Base-by-base conservation (phyloP, 2,329 filamentous ascomycete species). In the Tolypocladium nubicola region DNA sequence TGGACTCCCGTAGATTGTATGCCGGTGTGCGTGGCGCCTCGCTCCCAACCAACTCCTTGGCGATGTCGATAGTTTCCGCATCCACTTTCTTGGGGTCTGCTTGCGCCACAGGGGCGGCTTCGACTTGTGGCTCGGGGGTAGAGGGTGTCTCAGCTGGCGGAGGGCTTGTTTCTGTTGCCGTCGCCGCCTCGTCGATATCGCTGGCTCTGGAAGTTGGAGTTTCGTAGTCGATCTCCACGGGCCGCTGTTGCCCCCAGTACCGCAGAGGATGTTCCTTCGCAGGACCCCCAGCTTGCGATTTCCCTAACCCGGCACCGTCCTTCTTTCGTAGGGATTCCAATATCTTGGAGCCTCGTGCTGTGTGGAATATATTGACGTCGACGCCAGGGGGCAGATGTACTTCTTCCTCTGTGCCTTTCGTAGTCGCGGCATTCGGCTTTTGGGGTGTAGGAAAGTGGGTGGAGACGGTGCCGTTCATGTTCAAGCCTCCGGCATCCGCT, bases 1-100 rank as follows among this genome's bases (percentile, higher is more conserved):
- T 86, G 11, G 94, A 99, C 67, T 97, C 93, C 57, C 87, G 82
- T 69, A 99, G 84, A 59, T 87, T 79, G 67, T 95, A 90, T 38
- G 66, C 59, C 55, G 68, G 61, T 35, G 68, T 58, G 35, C 56
- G 41, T n/a, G 60, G 52, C 61, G 58, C 16, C 21, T 60, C 56
- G 3, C 63, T 61, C 19, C 37, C 50, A 13, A 61, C 41, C 8
- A 67, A 39, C 8, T 66, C 72, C n/a, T 67, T 64, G 33, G 67
- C 63, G 2, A 66, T 57, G 26, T 68, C 64, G 2, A 50, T 39
- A 5, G 53, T 41, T 43, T 64, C 60, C 13, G 59, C 38, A 37
- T 61, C 55, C 4, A 53, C 38, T 33, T 56, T 59, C 39, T 45
- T 21, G 13, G 59, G 23, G 37, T 45, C 47, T 26, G 57, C 16